Conservation (phyloP, 768 basidiomycete species). For the Atractiella rhizophila region DNA sequence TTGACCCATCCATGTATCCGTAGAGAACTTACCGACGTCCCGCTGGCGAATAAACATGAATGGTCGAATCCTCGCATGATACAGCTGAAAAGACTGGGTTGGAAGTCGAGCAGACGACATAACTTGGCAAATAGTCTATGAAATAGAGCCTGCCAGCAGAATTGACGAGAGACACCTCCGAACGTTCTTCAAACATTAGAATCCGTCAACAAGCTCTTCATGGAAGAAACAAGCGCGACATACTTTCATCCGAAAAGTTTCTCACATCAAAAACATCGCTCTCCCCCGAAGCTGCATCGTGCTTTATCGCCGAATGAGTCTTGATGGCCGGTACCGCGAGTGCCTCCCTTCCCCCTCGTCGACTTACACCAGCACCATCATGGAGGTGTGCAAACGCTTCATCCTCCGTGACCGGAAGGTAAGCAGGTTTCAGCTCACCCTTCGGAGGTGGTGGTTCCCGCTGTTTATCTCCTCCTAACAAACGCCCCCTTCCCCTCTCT, state of each 20-base stretch:
- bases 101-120: conserved; percentile 40
- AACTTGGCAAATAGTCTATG: conserved; percentile 63
- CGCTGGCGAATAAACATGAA: conserved; percentile 60
- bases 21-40: conserved; percentile 42
- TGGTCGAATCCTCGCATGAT: conserved; percentile 46
- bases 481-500: no score
- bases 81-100: conserved; percentile 46
- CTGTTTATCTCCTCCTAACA: no score
- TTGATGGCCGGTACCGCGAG: conserved; percentile 37
- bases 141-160: conserved; percentile 30
- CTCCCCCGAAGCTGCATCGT: conserved; percentile 34
- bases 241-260: conserved; percentile 39
- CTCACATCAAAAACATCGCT: conserved; percentile 48
- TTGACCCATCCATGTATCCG: no score
- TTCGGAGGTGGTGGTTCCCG: not conserved
- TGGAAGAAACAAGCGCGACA: conserved; percentile 12
- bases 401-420: not conserved
- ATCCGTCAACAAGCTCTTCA: not conserved
- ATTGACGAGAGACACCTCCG: conserved; percentile 40
- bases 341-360: conserved; percentile 17
- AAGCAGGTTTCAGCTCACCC: conserved; percentile 4
- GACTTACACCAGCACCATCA: no score
- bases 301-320: conserved; percentile 29
- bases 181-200: conserved; percentile 26
- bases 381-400: not conserved